phyloP scores from a whole-genome alignment of 2,329 filamentous ascomycete genomes.

The Leptoxyphium fumago region DNA sequence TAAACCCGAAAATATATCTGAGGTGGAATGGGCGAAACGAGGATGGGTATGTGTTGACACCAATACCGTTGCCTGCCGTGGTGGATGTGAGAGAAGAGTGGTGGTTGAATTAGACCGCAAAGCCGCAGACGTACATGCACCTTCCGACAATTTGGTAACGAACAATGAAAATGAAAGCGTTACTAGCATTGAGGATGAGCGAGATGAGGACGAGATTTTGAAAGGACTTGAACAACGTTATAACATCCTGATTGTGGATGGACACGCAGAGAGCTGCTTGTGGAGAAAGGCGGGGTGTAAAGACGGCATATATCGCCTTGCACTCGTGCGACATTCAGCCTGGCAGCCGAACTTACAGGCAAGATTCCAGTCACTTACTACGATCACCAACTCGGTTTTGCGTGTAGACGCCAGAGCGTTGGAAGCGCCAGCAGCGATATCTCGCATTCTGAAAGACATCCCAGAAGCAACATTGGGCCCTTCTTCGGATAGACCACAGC shows the following conservation, averaged over 20 bases:
- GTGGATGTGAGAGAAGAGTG: slow-evolving; percentile 70
- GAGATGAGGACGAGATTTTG: slow-evolving; percentile 14
- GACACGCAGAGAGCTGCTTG: slow-evolving; percentile 67
- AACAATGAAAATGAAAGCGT: slow-evolving; percentile 42
- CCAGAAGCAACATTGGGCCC: background rate
- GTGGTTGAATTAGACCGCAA: slow-evolving; percentile 58
- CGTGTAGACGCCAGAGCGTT: background rate
- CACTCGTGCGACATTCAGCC: slow-evolving; percentile 22
- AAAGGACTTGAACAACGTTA: slow-evolving; percentile 64
- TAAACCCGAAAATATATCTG: slow-evolving; percentile 72
- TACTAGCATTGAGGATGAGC: slow-evolving; percentile 14
- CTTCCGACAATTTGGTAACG: slow-evolving; percentile 6
- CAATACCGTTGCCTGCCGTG: slow-evolving; percentile 68
- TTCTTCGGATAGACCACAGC: background rate
- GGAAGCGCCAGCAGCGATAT: background rate
- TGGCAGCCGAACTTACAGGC: slow-evolving; percentile 20
- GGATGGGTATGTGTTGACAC: slow-evolving; percentile 78
- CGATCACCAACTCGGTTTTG: slow-evolving; percentile 6
- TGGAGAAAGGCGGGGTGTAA: slow-evolving; percentile 86
- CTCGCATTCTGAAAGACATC: background rate
- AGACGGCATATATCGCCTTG: slow-evolving; percentile 50
- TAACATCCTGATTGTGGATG: slow-evolving; percentile 52
- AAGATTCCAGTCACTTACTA: slow-evolving; percentile 12
- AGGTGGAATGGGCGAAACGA: slow-evolving; percentile 86
- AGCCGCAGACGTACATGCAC: slow-evolving; percentile 18